Base-by-base conservation (phyloP, 1,284 basidiomycete genomes). In the Dichomitus squalens region DNA sequence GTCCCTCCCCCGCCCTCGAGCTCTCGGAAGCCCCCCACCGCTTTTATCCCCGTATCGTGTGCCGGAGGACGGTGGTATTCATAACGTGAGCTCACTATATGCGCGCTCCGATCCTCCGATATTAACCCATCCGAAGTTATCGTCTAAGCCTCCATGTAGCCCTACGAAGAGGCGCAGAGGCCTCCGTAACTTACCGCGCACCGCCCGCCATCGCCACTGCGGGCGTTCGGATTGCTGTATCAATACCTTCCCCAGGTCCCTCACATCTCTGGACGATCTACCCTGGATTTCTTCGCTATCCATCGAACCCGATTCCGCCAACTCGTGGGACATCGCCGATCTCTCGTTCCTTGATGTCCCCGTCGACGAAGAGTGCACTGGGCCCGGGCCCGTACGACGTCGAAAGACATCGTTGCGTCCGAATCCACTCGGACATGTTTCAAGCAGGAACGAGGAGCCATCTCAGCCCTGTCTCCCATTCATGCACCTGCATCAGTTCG, bases 231-330 rank as follows among this genome's bases (percentile, higher is more conserved):
- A 73, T 48, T 69, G 68, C 52, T 63, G 64, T 55, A 57, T 66
- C 52, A 61, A 56, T 52, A 66, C 60, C 52, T 49, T 64, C 20
- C 47, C 56, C 12, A 58, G 60, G 33, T 61, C 65, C 25, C 47
- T 53, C 36, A 58, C 64, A n/a, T 58, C 65, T 29, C 67, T 73
- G 59, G 71, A 73, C 60, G 55, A 63, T 39, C 58, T 73, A 6
- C 67, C 71, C 7, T 73, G 71, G 71, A 70, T 72, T n/a, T 67
- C 68, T 20, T 64, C 68, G n/a, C 41, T 73, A 14, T 58, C 66
- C 65, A 56, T 59, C 58, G 38, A 63, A 61, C 52, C 67, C 58
- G 47, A 63, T 60, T 20, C 44, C 35, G 44, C 62, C 38, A 64
- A 69, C 52, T 59, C 65, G 16, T 69, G 67, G 66, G 68, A 71